These are phyloP conservation scores for Penicillium bovifimosum DNA, from an alignment of 495 filamentous ascomycete genomes.

Conservation along the genomic window DNA sequence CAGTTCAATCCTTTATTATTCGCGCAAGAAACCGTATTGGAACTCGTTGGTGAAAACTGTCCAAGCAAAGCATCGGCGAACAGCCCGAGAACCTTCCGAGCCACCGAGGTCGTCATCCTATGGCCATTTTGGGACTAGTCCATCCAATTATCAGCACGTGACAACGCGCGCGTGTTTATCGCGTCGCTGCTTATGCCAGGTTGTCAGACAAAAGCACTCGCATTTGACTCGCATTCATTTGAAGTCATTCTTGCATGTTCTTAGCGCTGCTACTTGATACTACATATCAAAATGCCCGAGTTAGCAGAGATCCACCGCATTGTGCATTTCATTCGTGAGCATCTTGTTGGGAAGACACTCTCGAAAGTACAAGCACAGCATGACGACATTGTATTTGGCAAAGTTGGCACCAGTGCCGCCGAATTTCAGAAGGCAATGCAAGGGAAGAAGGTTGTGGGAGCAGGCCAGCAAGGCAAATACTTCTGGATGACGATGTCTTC, in stretches of 20 bases:
- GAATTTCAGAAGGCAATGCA: slow-evolving; percentile 67
- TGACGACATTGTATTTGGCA: slow-evolving; percentile 79
- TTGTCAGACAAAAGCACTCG: not conserved
- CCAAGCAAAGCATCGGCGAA: not conserved
- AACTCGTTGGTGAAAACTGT: not conserved
- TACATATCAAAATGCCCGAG: slow-evolving; percentile 61
- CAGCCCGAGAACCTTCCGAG: not conserved
- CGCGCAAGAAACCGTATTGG: not conserved
- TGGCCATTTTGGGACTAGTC: not conserved
- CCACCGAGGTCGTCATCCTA: not conserved
- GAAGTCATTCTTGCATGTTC: not conserved
- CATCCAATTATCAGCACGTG: not conserved
- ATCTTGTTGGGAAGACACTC: slow-evolving; percentile 79
- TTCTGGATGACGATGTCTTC: slow-evolving; percentile 77
- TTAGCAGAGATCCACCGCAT: slow-evolving; percentile 83
- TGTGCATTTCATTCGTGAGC: slow-evolving; percentile 73
- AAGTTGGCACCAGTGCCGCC: slow-evolving; percentile 69
- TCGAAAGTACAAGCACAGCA: slow-evolving; percentile 62
- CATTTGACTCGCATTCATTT: not conserved
- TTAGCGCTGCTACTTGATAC: not conserved
- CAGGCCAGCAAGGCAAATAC: slow-evolving; percentile 89
- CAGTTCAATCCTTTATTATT: not conserved
- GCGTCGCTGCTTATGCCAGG: not conserved
- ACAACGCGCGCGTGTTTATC: not conserved
- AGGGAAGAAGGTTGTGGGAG: slow-evolving; percentile 69